Percentiles rank a stretch among this genome's conserved stretches.
Conservation (phyloP, 108 stramenopile genomes). For the Poteriospumella lacustris region DNA sequence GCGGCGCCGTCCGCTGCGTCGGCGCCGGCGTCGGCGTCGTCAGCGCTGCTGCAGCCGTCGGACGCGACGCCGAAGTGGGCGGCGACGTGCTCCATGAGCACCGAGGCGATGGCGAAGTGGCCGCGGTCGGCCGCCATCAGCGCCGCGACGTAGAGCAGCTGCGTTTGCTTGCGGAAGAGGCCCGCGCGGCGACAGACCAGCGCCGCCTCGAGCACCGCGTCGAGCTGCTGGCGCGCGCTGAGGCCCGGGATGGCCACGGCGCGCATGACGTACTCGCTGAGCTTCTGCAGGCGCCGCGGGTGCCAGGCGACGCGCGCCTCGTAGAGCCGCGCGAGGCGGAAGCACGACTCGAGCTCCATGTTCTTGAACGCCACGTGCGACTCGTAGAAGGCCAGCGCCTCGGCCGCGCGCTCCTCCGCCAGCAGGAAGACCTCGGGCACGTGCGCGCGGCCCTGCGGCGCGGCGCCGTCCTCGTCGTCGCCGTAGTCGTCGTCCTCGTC, state of each 20-base stretch:
- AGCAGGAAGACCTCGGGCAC: neutral
- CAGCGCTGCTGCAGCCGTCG: too few species aligned
- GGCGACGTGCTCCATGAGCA: too few species aligned
- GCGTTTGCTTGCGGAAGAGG: neutral
- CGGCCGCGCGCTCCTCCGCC: slow-evolving; percentile 13
- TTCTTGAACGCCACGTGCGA: neutral
- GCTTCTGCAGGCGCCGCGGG: neutral
- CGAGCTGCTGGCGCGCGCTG: neutral
- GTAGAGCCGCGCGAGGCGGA: neutral
- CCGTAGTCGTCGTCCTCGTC: neutral
- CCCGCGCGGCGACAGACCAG: neutral
- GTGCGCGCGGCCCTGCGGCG: neutral
- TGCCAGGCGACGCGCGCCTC: neutral
- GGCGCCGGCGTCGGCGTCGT: too few species aligned
- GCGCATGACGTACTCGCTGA: neutral
- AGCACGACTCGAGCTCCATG: neutral
- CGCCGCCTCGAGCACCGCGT: neutral
- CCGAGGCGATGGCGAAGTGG: neutral
- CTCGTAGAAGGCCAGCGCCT: neutral
- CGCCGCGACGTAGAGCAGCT: slow-evolving; percentile 17
- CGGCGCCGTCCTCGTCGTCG: neutral
- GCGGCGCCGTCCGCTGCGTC: too few species aligned
- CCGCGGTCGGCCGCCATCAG: neutral
- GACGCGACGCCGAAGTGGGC: too few species aligned
- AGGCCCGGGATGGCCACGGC: slow-evolving; percentile 10